Base-by-base conservation (phyloP, 1,284 basidiomycete genomes). In the Inonotus hispidus region DNA sequence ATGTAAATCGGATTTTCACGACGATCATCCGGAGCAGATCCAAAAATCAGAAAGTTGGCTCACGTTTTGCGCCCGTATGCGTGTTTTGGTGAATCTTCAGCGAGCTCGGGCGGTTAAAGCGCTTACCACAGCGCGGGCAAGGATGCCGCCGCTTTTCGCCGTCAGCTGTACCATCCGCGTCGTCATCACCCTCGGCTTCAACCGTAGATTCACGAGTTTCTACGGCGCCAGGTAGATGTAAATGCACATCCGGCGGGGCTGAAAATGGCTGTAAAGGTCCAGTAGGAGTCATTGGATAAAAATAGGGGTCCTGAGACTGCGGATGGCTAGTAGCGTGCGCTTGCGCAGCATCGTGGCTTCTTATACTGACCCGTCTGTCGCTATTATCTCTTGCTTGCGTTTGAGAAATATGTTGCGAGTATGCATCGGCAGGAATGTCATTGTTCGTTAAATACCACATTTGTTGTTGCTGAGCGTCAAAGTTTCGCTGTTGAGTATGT, bases 61-160 rank as follows among this genome's bases (percentile, higher is more conserved):
- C 72, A 90, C 87, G 87, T 69, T 84, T 87, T 21, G 81, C 87
- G n/a, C 88, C 88, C 19, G 88, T 90, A 71, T 90, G 88, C 3
- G 85, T 89, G 69, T 90, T 89, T 66, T 84, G 79, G 70, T 90
- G 88, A 62, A 88, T 90, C 61, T 81, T 76, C 62, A 90, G 77
- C 69, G 87, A 88, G 65, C 88, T 90, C 2, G 88, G 88, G 5
- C 88, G 79, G 71, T 89, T 90, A 76, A 90, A 90, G 25, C 85
- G 77, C 71, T 88, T 88, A 63, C 75, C 75, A 71, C 88, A 90
- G 39, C 80, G 82, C 0, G 79, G 77, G 64, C 87, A 90, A 38
- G 82, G 75, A 64, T 90, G 86, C 11, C 38, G 7, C 29, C 55
- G 39, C 29, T 43, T 57, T 47, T 43, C 45, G 11, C 49, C 49